phyloP scores from a whole-genome alignment of 345 rosid species.

The Kernera saxatilis region DNA sequence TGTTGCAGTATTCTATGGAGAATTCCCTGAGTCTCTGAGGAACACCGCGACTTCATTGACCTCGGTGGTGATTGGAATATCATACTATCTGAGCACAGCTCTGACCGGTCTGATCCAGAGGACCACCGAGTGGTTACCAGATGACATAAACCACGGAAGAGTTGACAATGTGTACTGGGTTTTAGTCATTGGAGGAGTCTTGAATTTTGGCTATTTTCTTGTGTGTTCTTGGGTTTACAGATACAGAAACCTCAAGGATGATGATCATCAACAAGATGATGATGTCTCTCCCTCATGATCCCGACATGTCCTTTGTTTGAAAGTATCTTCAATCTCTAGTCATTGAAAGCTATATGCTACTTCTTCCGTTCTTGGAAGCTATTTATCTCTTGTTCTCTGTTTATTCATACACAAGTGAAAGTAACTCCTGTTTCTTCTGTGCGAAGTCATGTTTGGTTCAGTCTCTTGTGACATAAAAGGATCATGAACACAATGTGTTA shows the following conservation, averaged over 20 bases:
- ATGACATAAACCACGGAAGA: conserved; percentile 40
- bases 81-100: conserved; percentile 36
- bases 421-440: no score
- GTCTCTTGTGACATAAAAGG: no score
- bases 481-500: no score
- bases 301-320: no score
- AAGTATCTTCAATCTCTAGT: no score
- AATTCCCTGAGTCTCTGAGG: conserved; percentile 35
- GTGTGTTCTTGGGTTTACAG: conserved; percentile 32
- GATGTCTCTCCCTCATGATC: no score
- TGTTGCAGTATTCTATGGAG: conserved; percentile 35
- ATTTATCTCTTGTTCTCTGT: no score
- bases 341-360: no score
- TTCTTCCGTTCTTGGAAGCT: no score
- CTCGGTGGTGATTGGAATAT: conserved; percentile 31
- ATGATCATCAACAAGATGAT: background rate
- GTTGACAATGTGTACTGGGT: conserved; percentile 45
- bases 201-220: conserved; percentile 46
- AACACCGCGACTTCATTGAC: conserved; percentile 45
- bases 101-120: conserved; percentile 34
- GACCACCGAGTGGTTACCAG: conserved; percentile 43
- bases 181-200: conserved; percentile 25
- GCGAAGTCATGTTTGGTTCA: no score
- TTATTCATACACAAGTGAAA: no score
- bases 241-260: conserved; percentile 17